Evolutionary conservation across 257 asterid species (phyloP).

Genomic region (Lantana camara): DNA sequence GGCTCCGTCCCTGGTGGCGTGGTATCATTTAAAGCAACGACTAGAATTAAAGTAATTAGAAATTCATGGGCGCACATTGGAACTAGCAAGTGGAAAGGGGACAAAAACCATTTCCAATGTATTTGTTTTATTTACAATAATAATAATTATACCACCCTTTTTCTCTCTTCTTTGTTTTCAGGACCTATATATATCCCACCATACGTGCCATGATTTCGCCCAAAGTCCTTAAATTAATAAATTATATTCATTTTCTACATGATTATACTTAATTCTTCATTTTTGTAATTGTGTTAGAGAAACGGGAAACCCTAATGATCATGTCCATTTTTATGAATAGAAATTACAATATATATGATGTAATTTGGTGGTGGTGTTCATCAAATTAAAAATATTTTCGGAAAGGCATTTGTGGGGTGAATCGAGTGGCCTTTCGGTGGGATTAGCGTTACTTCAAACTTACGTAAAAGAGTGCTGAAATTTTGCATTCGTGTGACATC

Average conservation of each 20-base stretch:
- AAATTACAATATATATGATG: too few species aligned
- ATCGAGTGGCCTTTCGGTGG: constrained; percentile 10
- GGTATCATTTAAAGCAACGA: neutral
- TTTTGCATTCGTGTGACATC: constrained; percentile 21
- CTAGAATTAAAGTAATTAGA: neutral
- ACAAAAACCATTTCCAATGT: constrained; percentile 18
- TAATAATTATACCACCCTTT: too few species aligned
- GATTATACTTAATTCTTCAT: too few species aligned
- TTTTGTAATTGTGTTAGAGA: too few species aligned
- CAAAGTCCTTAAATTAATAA: neutral
- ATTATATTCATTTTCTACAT: neutral
- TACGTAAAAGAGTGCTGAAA: constrained; percentile 31
- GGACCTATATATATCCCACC: constrained; percentile 14
- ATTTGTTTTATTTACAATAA: neutral
- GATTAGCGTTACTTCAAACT: constrained; percentile 31
- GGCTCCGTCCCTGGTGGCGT: too few species aligned
- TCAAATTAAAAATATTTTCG: neutral
- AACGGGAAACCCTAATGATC: too few species aligned
- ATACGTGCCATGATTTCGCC: constrained; percentile 21
- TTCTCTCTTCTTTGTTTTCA: constrained; percentile 8
- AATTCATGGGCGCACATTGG: neutral
- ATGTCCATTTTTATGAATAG: too few species aligned
- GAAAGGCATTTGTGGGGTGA: too few species aligned
- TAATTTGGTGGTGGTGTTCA: too few species aligned
- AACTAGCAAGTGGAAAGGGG: constrained; percentile 2